Base-by-base conservation (phyloP, 192 early-diverging fungal genomes). In the Coemansia sp. region DNA sequence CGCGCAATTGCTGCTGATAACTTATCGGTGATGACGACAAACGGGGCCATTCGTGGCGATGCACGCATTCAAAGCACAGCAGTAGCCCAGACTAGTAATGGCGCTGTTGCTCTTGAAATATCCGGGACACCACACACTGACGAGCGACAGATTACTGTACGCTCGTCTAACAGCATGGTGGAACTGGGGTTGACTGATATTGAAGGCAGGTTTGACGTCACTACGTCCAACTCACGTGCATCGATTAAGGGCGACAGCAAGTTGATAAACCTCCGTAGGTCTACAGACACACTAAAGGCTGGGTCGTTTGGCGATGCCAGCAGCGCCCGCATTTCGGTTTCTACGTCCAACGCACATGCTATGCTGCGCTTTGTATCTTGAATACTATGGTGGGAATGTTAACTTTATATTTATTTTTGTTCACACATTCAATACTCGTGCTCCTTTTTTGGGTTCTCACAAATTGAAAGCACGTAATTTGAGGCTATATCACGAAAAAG, bases 121-220 rank as follows among this genome's bases (percentile, higher is more conserved):
- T 26, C 26, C 20, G 37, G 34, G 1, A 0, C 49, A 31, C 31
- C 31, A 1, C 31, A 31, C 0, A 26, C 20, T 20, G 26, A 28
- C 8, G 31, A 31, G 31, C 31, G 31, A 2, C 14, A 26, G 14
- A 55, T 15, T n/a, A 26, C 46, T 1, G 47, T 67, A 3, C 17
- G 21, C 21, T 59, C 76, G 10, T 62, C 60, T 23, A 79, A 79
- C 38, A 65, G 44, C 0, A 25, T 21, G 6, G 58, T 71, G 5
- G 44, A 31, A 2, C 44, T 63, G 47, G 36, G 3, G 5, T 31
- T 60, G 34, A n/a, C 21, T 2, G 63, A 47, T 12, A 36, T 79
- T 14, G n/a, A 23, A 5, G 70, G 76, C n/a, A 52, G 1, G 2
- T 79, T 79, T 42, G 50, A 69, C 38, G 67, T 64, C 2, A 31